Evolutionary conservation across 305 asterid species (phyloP).

Genomic region (Rubia peregrina): DNA sequence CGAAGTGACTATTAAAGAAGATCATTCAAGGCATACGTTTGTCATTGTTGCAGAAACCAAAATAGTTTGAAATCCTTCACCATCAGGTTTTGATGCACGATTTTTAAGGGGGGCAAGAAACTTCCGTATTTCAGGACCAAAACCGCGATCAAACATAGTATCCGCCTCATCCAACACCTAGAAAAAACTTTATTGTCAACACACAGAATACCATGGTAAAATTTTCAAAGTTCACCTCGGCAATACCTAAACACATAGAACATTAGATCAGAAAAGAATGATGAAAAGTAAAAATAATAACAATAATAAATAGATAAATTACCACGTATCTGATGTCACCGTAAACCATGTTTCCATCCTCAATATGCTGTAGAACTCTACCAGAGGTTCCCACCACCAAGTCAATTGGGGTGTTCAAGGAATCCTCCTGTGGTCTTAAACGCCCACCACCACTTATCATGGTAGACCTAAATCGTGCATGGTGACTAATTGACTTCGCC

Average conservation of each 20-base stretch:
- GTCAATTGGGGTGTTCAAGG: conserved; percentile 82
- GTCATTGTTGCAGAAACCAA: conserved; percentile 99
- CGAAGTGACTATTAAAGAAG: too few relatives aligned
- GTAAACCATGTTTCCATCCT: conserved; percentile 89
- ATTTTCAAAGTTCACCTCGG: background rate
- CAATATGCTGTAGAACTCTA: conserved; percentile 92
- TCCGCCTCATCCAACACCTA: conserved; percentile 99
- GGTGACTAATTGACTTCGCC: conserved; percentile 82
- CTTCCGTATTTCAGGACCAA: conserved; percentile 93
- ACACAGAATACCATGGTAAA: conserved; percentile 5
- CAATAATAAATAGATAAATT: conserved; percentile 11
- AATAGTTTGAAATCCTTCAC: conserved; percentile 78
- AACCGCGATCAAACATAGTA: conserved; percentile 98
- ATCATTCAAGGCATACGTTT: conserved; percentile 43
- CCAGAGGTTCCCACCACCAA: conserved; percentile 99
- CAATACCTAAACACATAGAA: conserved; percentile 2
- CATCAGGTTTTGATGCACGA: conserved; percentile 66
- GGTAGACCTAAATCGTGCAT: conserved; percentile 87
- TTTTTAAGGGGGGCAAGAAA: conserved; percentile 82
- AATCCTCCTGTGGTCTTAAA: conserved; percentile 91
- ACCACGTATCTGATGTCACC: conserved; percentile 96
- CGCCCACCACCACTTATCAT: conserved; percentile 99
- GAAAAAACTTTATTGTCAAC: conserved; percentile 6
- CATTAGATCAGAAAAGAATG: background rate
- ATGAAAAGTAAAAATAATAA: background rate